Percentiles rank a stretch among this genome's conserved stretches.
Evolutionary conservation across 148 eudicot species (phyloP).

Genomic region (Rhododendron henanense): DNA sequence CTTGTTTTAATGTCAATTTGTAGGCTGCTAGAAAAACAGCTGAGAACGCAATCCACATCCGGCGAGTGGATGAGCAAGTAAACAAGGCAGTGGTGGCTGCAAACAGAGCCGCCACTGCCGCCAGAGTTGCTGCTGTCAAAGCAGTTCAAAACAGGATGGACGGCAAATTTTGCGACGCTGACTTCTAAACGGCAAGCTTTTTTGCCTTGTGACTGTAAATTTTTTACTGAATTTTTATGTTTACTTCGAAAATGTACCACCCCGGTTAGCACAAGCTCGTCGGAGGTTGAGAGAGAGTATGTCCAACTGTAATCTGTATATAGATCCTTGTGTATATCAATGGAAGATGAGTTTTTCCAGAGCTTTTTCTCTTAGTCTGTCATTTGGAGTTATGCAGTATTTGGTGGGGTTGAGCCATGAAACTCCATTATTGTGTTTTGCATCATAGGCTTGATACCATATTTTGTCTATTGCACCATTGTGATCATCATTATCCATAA

Average conservation of each 20-base stretch:
- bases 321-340: conserved; percentile 29
- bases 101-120: conserved; percentile 88
- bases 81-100: conserved; percentile 77
- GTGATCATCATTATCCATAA: conserved; percentile 16
- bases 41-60: conserved; percentile 60
- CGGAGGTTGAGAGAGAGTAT: conserved; percentile 47
- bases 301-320: conserved; percentile 47
- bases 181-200: conserved; percentile 22
- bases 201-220: conserved; percentile 28
- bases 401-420: conserved; percentile 20
- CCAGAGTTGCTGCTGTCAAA: conserved; percentile 92
- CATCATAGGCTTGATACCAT: conserved; percentile 19
- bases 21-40: conserved; percentile 83
- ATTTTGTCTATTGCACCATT: conserved; percentile 17
- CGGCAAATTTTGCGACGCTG: conserved; percentile 54
- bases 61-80: conserved; percentile 73
- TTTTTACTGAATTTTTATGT: conserved; percentile 5
- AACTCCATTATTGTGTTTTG: conserved; percentile 16
- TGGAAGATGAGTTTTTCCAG: conserved; percentile 29
- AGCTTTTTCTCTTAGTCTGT: not conserved
- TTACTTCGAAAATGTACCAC: conserved; percentile 20
- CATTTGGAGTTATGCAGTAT: not conserved
- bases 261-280: conserved; percentile 53
- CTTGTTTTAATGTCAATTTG: conserved; percentile 1
- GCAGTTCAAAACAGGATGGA: conserved; percentile 78